Conservation (phyloP, 176 grass and related monocot species). For the Cenchrus fungigraminus region DNA sequence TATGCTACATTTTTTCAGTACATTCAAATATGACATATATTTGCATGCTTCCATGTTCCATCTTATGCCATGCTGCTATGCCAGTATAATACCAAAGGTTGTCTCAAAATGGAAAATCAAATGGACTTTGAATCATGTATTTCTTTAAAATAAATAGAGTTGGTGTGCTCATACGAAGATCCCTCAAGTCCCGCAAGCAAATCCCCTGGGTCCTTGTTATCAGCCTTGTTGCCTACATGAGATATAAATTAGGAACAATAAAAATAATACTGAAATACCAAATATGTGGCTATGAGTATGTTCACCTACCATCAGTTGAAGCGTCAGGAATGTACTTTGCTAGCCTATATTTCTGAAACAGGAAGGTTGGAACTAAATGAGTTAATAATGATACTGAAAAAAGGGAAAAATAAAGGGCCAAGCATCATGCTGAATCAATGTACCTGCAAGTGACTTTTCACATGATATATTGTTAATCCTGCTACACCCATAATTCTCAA, state of each 20-base stretch:
- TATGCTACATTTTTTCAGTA: conserved; percentile 14
- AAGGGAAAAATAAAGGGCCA: conserved; percentile 9
- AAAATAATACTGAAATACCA: not conserved
- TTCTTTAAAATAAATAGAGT: not conserved
- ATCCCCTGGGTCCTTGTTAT: conserved; percentile 81
- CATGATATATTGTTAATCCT: conserved; percentile 94
- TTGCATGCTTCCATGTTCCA: not conserved
- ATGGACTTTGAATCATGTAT: not conserved
- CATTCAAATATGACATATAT: conserved; percentile 14
- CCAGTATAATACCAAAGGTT: not conserved
- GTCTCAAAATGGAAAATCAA: not conserved
- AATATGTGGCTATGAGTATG: conserved; percentile 1
- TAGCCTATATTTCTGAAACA: conserved; percentile 92
- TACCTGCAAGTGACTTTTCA: conserved; percentile 99
- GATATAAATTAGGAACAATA: conserved; percentile 38
- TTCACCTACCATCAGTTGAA: conserved; percentile 75
- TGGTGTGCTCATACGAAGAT: conserved; percentile 79
- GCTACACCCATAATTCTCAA: conserved; percentile 82
- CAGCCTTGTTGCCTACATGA: conserved; percentile 61
- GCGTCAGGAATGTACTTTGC: conserved; percentile 91
- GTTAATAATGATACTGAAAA: conserved; percentile 7
- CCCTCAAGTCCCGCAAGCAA: conserved; percentile 67
- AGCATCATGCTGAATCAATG: conserved; percentile 20
- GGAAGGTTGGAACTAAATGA: conserved; percentile 20
- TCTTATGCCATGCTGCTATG: not conserved